Percentiles rank a stretch among this genome's conserved stretches.
Conservation (phyloP, 2,329 filamentous ascomycete genomes). For the Ceratocystis huliohia region DNA sequence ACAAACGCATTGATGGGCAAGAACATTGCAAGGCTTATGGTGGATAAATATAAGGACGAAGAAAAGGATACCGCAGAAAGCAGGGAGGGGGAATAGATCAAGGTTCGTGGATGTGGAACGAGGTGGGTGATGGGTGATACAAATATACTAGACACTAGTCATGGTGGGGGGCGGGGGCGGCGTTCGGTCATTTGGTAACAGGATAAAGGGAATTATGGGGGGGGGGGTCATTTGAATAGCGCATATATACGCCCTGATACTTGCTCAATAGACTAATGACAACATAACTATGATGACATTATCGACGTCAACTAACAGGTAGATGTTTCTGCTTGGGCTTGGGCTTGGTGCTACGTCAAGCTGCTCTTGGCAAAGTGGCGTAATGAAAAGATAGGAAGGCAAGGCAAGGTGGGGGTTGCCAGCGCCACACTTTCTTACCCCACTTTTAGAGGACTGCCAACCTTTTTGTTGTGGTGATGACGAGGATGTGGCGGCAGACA, state of each 20-base stretch:
- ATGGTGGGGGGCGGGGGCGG: too few species aligned
- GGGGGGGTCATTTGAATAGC: too few species aligned
- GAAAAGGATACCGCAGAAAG: not conserved
- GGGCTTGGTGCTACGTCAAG: not conserved
- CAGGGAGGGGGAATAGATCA: not conserved
- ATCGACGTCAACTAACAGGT: not conserved
- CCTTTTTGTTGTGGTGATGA: slow-evolving; percentile 12
- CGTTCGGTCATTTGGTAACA: too few species aligned
- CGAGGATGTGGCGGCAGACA: slow-evolving; percentile 15
- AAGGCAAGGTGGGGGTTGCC: not conserved
- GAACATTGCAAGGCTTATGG: slow-evolving; percentile 63
- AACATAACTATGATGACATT: too few species aligned
- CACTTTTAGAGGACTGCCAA: slow-evolving; percentile 9
- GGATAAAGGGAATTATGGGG: too few species aligned
- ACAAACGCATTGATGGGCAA: slow-evolving; percentile 83
- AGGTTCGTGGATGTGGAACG: not conserved
- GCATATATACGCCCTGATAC: not conserved
- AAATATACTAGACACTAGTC: too few species aligned
- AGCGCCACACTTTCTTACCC: slow-evolving; percentile 7
- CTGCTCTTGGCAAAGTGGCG: not conserved
- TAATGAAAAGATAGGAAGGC: not conserved
- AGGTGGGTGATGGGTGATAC: not conserved
- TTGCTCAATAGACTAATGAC: too few species aligned
- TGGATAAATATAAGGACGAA: slow-evolving; percentile 37
- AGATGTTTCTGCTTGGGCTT: not conserved